Evolutionary conservation across 2,329 filamentous ascomycete species (phyloP), one percentile per base, ranked within the genome.

Genomic region (Paraphaeosphaeria sporulosa): DNA sequence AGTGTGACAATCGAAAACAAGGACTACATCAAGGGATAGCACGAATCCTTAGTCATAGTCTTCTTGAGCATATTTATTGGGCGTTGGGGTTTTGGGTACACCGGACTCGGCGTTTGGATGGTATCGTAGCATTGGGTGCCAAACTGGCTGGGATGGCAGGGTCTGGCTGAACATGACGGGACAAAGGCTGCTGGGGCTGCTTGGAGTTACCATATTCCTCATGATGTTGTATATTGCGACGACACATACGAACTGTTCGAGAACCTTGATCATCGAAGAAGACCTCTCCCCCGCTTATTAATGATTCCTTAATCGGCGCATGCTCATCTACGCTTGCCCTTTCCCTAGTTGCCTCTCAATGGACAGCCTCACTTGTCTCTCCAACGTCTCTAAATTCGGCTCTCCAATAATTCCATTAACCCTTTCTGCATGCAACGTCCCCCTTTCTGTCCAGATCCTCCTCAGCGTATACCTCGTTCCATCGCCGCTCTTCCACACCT

Each of bases 361-460:
- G 2, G 58, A 54, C 60, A 71, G 74, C 53, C 59, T 69, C 3
- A 87, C 80, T 36, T 82, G 78, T 54, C 80, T 78, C 57, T 80
- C 74, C 63, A 92, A 70, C 0, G 81, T 83, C 59, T 89, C 86
- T 54, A 84, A 73, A 27, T 85, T 78, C 9, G 81, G 82, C 4
- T 81, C 81, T 7, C 70, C 76, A 53, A 92, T 82, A 1, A 82
- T 67, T 30, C 81, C 83, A 67, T 93, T 92, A 71, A 91, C 89
- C 57, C 87, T 85, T 75, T 86, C 85, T 1, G 87, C 84, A 71
- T 93, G 92, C 48, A 92, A 73, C 0, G 90, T 93, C 1, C 88
- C 88, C 0, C 90, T 90, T 68, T 90, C 86, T 0, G 86, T 85
- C 90, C 90, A 93, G 53, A 93, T 93, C 19, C 90, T 80, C 48